These are phyloP conservation scores for Inosperma sp. DNA, from an alignment of 768 basidiomycete genomes.

Conservation along the genomic window DNA sequence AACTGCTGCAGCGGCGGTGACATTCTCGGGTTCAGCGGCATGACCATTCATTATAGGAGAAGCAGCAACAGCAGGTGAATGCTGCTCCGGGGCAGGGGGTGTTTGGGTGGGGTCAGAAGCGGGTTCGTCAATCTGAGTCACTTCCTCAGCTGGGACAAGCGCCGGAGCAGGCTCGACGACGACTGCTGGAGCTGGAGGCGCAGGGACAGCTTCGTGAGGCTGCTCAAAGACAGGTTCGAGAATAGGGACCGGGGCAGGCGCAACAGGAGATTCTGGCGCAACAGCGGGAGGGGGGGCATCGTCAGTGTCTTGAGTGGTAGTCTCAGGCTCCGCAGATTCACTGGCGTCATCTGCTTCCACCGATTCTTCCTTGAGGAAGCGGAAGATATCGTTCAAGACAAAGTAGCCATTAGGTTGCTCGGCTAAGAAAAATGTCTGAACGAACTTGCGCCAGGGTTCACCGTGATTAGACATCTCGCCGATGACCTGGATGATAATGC, in stretches of 20 bases:
- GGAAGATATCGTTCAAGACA: conserved; percentile 99
- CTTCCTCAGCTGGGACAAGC: conserved; percentile 34
- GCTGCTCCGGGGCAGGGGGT: conserved; percentile 29
- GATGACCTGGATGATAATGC: conserved; percentile 98
- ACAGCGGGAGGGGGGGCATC: conserved; percentile 25
- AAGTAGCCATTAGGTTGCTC: conserved; percentile 99
- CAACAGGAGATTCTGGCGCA: conserved; percentile 31
- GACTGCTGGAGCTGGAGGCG: conserved; percentile 32
- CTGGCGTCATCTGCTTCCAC: conserved; percentile 72
- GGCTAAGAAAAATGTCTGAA: conserved; percentile 99
- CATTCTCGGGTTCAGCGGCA: conserved; percentile 38
- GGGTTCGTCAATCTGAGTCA: conserved; percentile 29
- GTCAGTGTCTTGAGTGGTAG: conserved; percentile 31
- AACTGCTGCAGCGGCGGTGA: conserved; percentile 12
- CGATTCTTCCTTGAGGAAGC: conserved; percentile 94
- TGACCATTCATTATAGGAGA: too few relatives aligned
- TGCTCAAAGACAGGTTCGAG: conserved; percentile 31
- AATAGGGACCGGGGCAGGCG: conserved; percentile 27
- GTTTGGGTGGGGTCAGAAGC: conserved; percentile 24
- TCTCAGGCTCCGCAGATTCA: conserved; percentile 40
- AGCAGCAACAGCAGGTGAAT: conserved; percentile 25
- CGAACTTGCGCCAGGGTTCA: conserved; percentile 96
- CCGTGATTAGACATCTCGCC: conserved; percentile 96
- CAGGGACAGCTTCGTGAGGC: conserved; percentile 37
- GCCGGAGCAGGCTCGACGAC: conserved; percentile 29